Evolutionary conservation across 345 rosid genomes (phyloP), one percentile per base, ranked within the genome.

Genomic region (Gossypium mustelinum): DNA sequence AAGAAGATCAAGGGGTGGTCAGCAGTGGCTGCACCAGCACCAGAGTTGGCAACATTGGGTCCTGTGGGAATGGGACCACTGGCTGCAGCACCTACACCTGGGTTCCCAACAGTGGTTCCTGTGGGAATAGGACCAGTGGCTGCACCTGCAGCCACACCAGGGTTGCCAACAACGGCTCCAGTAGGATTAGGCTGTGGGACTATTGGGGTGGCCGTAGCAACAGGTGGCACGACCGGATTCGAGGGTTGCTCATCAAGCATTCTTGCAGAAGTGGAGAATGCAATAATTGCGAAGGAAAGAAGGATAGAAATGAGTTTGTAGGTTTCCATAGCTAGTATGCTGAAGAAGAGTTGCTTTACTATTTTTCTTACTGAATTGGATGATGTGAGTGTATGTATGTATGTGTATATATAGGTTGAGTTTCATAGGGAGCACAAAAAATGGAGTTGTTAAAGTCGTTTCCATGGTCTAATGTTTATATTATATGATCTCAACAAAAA

Each of bases 1-100:
- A 80, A 92, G 87, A 94, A 92, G 58, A 80, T 78, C 72, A 89
- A 67, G 17, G 84, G 52, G 9, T 80, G 80, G 66, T 83, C 77
- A 50, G 78, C 77, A 27, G 77, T 47, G 76, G 70, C 8, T 55
- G 58, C 58, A 55, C 24, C 58, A 17, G n/a, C 58, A 55, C 22
- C 68, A n/a, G 45, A 13, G 9, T 67, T 79, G 57, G 73, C 77
- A 24, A 17, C 47, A 47, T 71, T 73, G 7, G 79, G 77, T 65
- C 68, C 51, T 4, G 82, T 1, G 18, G 67, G 62, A 22, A 2
- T 58, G 29, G 62, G 79, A 60, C 63, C 57, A 4, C 80, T 1
- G 24, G 63, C 76, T 43, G 81, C 77, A 34, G 18, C 69, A 64
- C 27, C 41, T 34, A 34, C 41, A 34, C 41, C 64, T 4, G 29